Evolutionary conservation across 257 asterid species (phyloP).

Genomic region (Salvia miltiorrhiza): DNA sequence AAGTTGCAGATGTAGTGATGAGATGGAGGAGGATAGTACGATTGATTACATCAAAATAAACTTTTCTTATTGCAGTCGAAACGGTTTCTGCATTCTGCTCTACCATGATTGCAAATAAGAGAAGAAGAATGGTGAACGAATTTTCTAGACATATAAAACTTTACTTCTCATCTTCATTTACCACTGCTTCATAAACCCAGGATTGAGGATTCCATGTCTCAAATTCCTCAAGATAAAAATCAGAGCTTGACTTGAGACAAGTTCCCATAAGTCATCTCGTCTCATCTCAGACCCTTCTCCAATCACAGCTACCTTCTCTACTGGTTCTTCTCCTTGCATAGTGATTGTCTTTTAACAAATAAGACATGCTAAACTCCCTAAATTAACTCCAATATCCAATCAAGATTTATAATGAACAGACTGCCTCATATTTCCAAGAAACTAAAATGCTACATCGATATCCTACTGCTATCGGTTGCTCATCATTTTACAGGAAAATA

Average conservation of each 20-base stretch:
- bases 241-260: background rate
- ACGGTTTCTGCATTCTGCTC: background rate
- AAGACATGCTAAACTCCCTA: background rate
- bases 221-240: background rate
- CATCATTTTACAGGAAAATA: background rate
- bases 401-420: background rate
- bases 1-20: slow-evolving; percentile 9
- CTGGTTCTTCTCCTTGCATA: background rate
- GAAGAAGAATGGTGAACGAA: background rate
- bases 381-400: background rate
- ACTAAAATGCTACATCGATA: background rate
- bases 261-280: background rate
- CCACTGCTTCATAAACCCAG: background rate
- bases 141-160: background rate
- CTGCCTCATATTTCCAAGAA: background rate
- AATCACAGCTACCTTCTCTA: background rate
- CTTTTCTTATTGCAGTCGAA: background rate
- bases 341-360: background rate
- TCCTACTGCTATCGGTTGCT: background rate
- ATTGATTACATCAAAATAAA: background rate
- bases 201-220: background rate
- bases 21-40: background rate
- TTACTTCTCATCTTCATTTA: slow-evolving; percentile 2
- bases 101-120: background rate
- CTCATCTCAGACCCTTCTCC: background rate